Base-by-base conservation (phyloP, 2,329 filamentous ascomycete genomes). In the Clonostachys rosea region DNA sequence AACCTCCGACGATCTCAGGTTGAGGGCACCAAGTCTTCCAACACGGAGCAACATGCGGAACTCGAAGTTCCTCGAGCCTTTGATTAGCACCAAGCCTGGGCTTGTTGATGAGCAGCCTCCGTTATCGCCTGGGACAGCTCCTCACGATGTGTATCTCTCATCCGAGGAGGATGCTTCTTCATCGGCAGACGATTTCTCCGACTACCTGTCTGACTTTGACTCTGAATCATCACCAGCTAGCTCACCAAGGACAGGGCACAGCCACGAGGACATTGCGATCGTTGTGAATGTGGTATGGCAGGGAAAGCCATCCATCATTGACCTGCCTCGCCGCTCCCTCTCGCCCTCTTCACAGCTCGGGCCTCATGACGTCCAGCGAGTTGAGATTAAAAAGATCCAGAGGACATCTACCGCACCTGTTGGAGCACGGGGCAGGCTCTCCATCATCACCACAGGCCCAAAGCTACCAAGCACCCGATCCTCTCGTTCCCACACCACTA, bases 131-230 rank as follows among this genome's bases (percentile, higher is more conserved):
- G 65, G 71, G 42, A 65, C 69, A 18, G 67, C 71, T 3, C 76
- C 79, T 6, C 80, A 83, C 59, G 76, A 82, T 48, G 57, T 79
- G 49, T 86, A 86, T 60, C 74, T 86, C 24, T 84, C 81, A 3
- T 84, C 80, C 0, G 82, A 86, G 54, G 82, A 86, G 59, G 82
- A 84, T 52, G 79, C 74, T 33, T 84, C 81, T 2, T 81, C 81
- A 2, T 79, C 77, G 16, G 76, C 78, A 42, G 81, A 81, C 61
- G 75, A 81, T 61, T 76, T 76, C 51, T 83, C 78, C 47, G 76
- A 81, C 56, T 74, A 74, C 56, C 9, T 30, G 8, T 30, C 24
- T 9, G 74, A 76, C 42, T 64, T 66, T 53, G 73, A 79, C 52
- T 75, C 71, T 43, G 67, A 66, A 17, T 55, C 34, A 20, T n/a